Base-by-base conservation (phyloP, 2,329 filamentous ascomycete species). In the Parastagonospora avenae region DNA sequence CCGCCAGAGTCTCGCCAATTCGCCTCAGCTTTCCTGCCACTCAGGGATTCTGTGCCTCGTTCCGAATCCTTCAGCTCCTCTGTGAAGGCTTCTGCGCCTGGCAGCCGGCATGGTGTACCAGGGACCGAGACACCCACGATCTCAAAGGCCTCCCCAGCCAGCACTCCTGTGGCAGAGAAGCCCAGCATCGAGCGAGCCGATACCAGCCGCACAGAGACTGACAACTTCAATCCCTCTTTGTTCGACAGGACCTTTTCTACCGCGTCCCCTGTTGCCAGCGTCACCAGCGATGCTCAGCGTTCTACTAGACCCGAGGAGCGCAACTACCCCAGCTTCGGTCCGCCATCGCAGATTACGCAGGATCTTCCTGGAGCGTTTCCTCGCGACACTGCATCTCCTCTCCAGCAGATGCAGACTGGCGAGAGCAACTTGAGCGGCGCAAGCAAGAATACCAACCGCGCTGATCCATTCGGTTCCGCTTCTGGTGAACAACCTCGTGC, bases 1-100 rank as follows among this genome's bases (percentile, higher is more conserved):
- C 86, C 88, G 16, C 83, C 89, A 11, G 86, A 89, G 70, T 89
- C 89, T 16, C 82, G 87, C 52, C 91, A 95, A 70, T 86, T 93
- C 55, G 91, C 83, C 50, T 90, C 91, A 5, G 87, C 84, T 66
- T 88, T 89, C 70, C 77, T 93, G 41, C 89, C 90, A 4, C 85
- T 96, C 61, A 78, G 80, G 38, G 80, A 82, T 48, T 81, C 83
- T 11, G 54, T 74, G 8, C 73, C 73, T 10, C 78, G 86, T 41
- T 78, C 82, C 42, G 87, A 90, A 54, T 91, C 90, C 2, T 77
- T 89, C 46, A 87, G 85, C 48, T 92, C 90, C 15, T 94, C 91
- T 12, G 87, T 89, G 27, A 89, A 89, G 72, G 88, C 88, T 7
- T 90, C 90, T 19, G 88, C 89, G 16, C 87, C 91, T 36, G 83